These are phyloP conservation scores for Penicillium coffeae DNA, from an alignment of 495 filamentous ascomycete species.

Conservation along the genomic window DNA sequence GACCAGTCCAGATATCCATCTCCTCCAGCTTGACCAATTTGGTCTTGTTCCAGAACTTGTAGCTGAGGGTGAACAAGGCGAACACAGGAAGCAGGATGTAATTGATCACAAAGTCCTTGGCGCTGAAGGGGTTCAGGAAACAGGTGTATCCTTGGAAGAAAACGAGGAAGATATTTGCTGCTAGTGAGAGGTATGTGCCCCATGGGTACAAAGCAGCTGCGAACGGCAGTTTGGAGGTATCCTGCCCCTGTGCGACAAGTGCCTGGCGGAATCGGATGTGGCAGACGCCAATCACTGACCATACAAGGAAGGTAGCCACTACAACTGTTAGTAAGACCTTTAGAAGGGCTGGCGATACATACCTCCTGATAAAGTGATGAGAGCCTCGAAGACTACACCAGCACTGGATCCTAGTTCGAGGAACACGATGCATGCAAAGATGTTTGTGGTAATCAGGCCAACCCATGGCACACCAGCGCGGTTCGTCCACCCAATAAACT, in stretches of 20 bases:
- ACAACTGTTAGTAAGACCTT: conserved; percentile 29
- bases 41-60: conserved; percentile 59
- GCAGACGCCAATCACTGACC: conserved; percentile 60
- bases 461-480: conserved; percentile 61
- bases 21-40: conserved; percentile 47
- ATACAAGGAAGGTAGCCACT: conserved; percentile 65
- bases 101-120: conserved; percentile 59
- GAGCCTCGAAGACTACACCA: conserved; percentile 43
- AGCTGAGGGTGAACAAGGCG: conserved; percentile 52
- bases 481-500: conserved; percentile 60
- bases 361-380: conserved; percentile 46
- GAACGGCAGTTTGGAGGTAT: conserved; percentile 52
- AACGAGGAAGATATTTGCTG: conserved; percentile 58
- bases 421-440: conserved; percentile 64
- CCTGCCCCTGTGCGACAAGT: conserved; percentile 53
- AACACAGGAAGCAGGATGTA: conserved; percentile 68
- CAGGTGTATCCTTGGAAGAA: conserved; percentile 61
- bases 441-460: conserved; percentile 58
- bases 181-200: conserved; percentile 58
- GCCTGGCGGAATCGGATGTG: conserved; percentile 65
- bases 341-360: conserved; percentile 26
- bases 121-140: conserved; percentile 53
- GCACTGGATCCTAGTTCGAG: conserved; percentile 59
- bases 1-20: conserved; percentile 58
- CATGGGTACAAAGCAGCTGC: conserved; percentile 57